A percentile compares a stretch with the other conserved stretches of the same genome.
Conservation (phyloP, 2,329 filamentous ascomycete species). For the Colletotrichum chrysophilum region DNA sequence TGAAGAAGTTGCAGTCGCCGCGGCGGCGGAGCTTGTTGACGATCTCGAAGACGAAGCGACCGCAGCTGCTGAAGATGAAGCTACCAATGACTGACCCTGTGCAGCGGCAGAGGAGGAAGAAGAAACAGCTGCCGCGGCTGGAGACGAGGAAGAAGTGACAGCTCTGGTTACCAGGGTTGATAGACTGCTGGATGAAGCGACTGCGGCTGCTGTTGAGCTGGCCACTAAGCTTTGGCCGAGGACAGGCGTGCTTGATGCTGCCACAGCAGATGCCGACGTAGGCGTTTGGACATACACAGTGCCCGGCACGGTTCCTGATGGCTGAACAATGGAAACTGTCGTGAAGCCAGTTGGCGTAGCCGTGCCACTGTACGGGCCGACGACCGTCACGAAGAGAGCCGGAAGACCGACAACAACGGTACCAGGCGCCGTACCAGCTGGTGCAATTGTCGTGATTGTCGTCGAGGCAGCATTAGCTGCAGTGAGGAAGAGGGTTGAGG, state of each 20-base stretch:
- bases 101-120: not conserved
- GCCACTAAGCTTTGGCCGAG: not conserved
- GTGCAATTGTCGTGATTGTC: not conserved
- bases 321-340: slow-evolving; percentile 2
- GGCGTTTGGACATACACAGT: slow-evolving; percentile 7
- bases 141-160: not conserved
- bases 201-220: not conserved
- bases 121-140: not conserved
- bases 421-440: not conserved
- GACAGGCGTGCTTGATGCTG: not conserved
- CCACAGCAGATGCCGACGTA: not conserved
- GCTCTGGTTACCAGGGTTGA: not conserved
- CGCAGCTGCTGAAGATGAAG: not conserved
- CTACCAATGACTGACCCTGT: not conserved
- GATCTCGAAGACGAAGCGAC: not conserved
- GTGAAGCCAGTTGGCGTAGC: not conserved
- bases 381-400: not conserved
- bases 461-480: not conserved
- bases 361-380: not conserved
- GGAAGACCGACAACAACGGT: not conserved
- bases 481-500: slow-evolving; percentile 7
- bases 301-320: not conserved
- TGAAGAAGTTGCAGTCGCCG: too few relatives aligned
- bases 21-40: not conserved
- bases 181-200: not conserved